phyloP scores from a whole-genome alignment of 2,329 filamentous ascomycete species.

The Colletotrichum camelliae region DNA sequence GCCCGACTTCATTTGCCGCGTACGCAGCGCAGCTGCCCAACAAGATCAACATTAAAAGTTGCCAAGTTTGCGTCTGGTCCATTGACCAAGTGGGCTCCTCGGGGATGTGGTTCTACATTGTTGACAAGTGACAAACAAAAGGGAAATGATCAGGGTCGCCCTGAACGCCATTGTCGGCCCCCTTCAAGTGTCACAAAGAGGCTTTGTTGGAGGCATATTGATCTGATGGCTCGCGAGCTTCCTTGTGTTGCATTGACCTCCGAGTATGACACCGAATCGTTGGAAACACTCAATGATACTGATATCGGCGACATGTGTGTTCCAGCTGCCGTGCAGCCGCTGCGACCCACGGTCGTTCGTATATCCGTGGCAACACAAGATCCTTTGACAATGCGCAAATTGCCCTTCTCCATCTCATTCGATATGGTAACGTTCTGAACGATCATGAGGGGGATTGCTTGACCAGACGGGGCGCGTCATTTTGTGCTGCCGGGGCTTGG shows the following conservation, averaged over 20 bases:
- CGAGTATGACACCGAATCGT: background rate
- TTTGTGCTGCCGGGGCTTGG: conserved; percentile 10
- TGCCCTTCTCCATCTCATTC: background rate
- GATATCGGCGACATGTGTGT: background rate
- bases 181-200: background rate
- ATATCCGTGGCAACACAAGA: conserved; percentile 11
- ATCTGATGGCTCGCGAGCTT: background rate
- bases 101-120: background rate
- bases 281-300: background rate
- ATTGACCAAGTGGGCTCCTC: background rate
- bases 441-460: conserved; percentile 17
- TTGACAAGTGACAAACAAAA: background rate
- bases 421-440: conserved; percentile 12
- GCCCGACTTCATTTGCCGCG: background rate
- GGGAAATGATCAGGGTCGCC: conserved; percentile 13
- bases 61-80: background rate
- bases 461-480: conserved; percentile 14
- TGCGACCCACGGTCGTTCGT: conserved; percentile 1
- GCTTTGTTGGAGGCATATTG: background rate
- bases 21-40: background rate
- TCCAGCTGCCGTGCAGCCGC: conserved; percentile 5
- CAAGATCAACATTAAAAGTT: background rate
- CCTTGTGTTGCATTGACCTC: background rate
- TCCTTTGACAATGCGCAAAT: conserved; percentile 11
- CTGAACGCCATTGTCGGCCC: background rate